Evolutionary conservation across 768 basidiomycete genomes (phyloP), one percentile per base, ranked within the genome.

Genomic region (Leccinum subgranulosum): DNA sequence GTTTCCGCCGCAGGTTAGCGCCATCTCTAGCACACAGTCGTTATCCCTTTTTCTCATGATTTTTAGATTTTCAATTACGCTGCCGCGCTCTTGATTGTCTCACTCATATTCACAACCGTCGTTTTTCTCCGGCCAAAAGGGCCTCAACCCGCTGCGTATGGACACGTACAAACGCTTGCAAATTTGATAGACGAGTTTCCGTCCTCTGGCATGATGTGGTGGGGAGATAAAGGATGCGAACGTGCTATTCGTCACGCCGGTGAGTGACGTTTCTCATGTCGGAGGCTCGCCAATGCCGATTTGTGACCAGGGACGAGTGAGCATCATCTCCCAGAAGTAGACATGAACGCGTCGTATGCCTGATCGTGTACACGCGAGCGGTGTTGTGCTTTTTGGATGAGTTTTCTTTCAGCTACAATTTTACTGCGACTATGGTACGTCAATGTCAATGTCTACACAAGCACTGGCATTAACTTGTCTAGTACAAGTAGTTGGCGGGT

Each of bases 131-230:
- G 21, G 45, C 63, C 63, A 5, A 57, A 28, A 14, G 71, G 70
- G 4, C 64, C 62, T 0, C 73, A 75, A 34, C 73, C 70, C 0
- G 69, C 64, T 9, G 61, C 70, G 17, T 75, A 74, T 27, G 73
- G 73, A 3, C 71, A 74, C 23, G 45, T 74, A 0, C 73, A 74
- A 51, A 75, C 69, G 19, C 64, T 75, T 21, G 73, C 67, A 3
- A 73, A 74, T 52, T 54, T 74, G 55, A 62, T 74, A 23, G 74
- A 75, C 54, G 72, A 75, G 21, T 72, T 74, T 73, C 69, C 69
- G 17, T 56, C 64, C 1, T 2, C 39, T 11, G n/a, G 39, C 7
- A 68, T 54, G 2, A 67, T 73, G 61, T 69, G 70, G 71, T 72
- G 69, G 67, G 69, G 69, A 12, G 60, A 63, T 21, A 73, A 72